Base-by-base conservation (phyloP, 2,329 filamentous ascomycete genomes). In the Penicillium sp. region DNA sequence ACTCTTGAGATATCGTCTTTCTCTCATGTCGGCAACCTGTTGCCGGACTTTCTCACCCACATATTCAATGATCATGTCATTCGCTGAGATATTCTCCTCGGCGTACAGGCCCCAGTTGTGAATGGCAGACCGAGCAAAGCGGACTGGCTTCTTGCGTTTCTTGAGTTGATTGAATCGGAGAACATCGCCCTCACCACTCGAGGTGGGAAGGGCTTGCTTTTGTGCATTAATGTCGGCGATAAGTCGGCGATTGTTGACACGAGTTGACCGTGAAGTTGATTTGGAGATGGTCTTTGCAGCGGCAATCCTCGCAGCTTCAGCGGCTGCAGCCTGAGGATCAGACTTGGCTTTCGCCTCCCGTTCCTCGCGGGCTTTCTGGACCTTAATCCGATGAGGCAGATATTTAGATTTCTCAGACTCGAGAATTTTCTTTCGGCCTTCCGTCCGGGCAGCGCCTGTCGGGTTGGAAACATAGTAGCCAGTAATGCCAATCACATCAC, bases 41-140 rank as follows among this genome's bases (percentile, higher is more conserved):
- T 99, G 95, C 56, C 95, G 87, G 37, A 99, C 92, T 75, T 96
- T 95, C 78, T 99, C 95, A 59, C 95, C 95, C 11, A 99, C 95
- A 72, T 99, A 99, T 78, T 99, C 95, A 70, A 99, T 99, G 73
- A 99, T 99, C 92, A 99, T 97, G 76, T 99, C 95, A 74, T 96
- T 96, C 73, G 93, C 92, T 58, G 90, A 86, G 62, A 99, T 99
- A 71, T 96, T 95, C 77, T 99, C 95, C 82, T 97, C 93, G 3
- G 95, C 93, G 71, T 99, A 99, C 27, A 99, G 79, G 27, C 95
- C 95, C 95, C 95, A 99, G 69, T 97, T 98, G 77, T 99, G 95
- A 68, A 99, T 99, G 46, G 95, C 95, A 52, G 95, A 99, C 45
- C 95, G 86, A 56, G 93, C 95, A 76, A 99, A 99, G 73, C 96